These are phyloP conservation scores for Corylus heterophylla DNA, from an alignment of 306 rosid genomes.

Conservation along the genomic window DNA sequence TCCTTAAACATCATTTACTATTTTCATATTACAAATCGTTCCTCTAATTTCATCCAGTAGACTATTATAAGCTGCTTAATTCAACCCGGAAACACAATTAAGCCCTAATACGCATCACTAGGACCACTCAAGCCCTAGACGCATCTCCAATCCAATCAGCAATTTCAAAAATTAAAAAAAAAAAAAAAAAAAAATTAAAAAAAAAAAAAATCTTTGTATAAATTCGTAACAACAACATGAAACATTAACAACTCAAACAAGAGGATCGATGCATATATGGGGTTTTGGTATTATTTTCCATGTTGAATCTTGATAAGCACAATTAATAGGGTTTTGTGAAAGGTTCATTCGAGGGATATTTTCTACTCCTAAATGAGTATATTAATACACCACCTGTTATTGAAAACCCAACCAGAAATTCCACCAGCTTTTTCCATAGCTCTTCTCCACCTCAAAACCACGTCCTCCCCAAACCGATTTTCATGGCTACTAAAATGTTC, in stretches of 20 bases:
- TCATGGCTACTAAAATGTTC: not conserved
- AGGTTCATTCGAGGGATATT: too few species aligned
- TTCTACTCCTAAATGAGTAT: too few species aligned
- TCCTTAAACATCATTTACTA: not conserved
- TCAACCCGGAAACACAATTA: not conserved
- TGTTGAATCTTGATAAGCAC: not conserved
- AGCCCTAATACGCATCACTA: too few species aligned
- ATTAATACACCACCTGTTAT: too few species aligned
- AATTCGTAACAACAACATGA: not conserved
- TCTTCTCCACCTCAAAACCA: slow-evolving; percentile 24
- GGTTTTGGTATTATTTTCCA: too few species aligned
- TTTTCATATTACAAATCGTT: not conserved
- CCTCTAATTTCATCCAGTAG: not conserved
- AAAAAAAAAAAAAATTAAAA: not conserved
- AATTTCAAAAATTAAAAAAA: not conserved
- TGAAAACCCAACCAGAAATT: slow-evolving; percentile 35
- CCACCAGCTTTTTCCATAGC: slow-evolving; percentile 29
- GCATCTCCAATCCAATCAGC: not conserved
- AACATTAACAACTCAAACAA: too few species aligned
- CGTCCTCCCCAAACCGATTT: slow-evolving; percentile 17
- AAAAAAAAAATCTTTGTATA: slow-evolving; percentile 12
- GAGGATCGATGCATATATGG: too few species aligned
- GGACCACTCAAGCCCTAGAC: not conserved
- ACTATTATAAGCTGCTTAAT: not conserved
- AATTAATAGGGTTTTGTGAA: too few species aligned